Percentiles rank a stretch among this genome's conserved stretches.
Evolutionary conservation across 768 basidiomycete species (phyloP).

Genomic region (Russula compacta): DNA sequence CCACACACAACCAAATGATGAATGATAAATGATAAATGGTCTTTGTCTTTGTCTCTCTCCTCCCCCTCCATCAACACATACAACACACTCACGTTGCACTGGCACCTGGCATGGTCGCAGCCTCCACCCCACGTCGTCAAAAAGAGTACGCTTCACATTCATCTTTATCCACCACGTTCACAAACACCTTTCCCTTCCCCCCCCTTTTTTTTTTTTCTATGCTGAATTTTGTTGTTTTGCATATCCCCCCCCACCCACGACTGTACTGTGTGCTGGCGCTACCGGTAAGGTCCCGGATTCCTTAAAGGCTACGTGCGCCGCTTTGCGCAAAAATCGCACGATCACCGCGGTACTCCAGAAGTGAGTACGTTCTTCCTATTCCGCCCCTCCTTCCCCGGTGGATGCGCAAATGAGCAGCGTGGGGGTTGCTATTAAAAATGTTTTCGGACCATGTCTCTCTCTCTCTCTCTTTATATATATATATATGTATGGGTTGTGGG

Average conservation of each 20-base stretch:
- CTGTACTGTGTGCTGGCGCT: no score
- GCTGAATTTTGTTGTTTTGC: no score
- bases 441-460: no score
- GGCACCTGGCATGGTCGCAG: slow-evolving; percentile 29
- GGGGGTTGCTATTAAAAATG: no score
- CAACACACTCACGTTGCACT: no score
- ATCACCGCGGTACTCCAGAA: slow-evolving; percentile 87
- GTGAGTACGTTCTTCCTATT: slow-evolving; percentile 29
- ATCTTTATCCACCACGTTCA: not conserved
- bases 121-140: slow-evolving; percentile 72
- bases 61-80: no score
- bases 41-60: no score
- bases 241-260: no score
- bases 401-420: no score
- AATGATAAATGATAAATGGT: not conserved
- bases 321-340: slow-evolving; percentile 87
- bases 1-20: not conserved
- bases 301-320: slow-evolving; percentile 85
- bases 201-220: not conserved
- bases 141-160: slow-evolving; percentile 41
- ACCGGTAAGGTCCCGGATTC: slow-evolving; percentile 58
- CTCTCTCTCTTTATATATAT: no score
- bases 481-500: not conserved
- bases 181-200: no score
- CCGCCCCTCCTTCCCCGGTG: not conserved